Conservation (phyloP, 805 yeast genomes). For the Candida schatavii region DNA sequence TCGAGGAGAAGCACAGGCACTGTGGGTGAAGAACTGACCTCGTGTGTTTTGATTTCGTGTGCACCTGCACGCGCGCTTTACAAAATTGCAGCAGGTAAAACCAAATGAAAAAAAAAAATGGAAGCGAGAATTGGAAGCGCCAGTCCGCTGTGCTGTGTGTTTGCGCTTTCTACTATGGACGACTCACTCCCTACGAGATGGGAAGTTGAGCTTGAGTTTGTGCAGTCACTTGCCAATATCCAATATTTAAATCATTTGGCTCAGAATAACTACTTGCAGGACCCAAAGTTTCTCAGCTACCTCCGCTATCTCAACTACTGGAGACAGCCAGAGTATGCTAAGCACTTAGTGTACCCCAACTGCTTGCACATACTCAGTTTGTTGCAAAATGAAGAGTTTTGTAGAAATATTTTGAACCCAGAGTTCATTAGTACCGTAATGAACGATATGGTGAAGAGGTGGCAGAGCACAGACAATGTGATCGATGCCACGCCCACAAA, state of each 20-base stretch:
- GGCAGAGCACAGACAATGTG: constrained; percentile 41
- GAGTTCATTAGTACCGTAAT: constrained; percentile 57
- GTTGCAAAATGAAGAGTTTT: constrained; percentile 49
- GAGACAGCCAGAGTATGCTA: constrained; percentile 69
- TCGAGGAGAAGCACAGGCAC: no score
- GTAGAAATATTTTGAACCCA: constrained; percentile 54
- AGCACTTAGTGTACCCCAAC: constrained; percentile 79
- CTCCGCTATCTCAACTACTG: constrained; percentile 83
- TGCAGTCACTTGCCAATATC: constrained; percentile 86
- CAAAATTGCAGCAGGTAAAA: no score
- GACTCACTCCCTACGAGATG: constrained; percentile 64
- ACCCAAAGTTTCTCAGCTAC: constrained; percentile 70
- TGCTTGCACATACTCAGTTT: constrained; percentile 77
- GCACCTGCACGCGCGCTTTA: no score
- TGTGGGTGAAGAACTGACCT: no score
- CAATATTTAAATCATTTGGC: constrained; percentile 85
- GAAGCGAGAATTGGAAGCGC: background rate
- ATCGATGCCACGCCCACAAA: constrained; percentile 1
- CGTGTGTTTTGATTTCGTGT: constrained; percentile 3
- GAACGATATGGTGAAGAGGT: constrained; percentile 75
- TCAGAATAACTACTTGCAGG: constrained; percentile 73
- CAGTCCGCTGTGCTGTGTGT: no score
- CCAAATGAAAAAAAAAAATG: background rate
- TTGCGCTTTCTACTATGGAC: no score
- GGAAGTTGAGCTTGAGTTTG: constrained; percentile 91